Conservation (phyloP, 139 green algal genomes). For the Nannochloris sp. region DNA sequence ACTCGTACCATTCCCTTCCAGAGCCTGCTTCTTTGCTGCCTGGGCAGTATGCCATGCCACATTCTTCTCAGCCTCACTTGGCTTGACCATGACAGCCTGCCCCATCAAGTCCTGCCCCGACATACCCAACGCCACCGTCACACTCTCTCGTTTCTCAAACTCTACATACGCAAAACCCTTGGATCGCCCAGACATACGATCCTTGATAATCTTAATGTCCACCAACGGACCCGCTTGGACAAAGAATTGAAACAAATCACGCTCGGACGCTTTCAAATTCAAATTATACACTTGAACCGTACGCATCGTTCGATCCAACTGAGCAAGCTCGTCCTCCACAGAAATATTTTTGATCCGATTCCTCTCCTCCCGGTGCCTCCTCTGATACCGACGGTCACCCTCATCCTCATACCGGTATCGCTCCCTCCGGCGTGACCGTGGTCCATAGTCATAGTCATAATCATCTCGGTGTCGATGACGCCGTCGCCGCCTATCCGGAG, state of each 20-base stretch:
- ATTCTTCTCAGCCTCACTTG: constrained; percentile 92
- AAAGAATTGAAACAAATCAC: constrained; percentile 85
- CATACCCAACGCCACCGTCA: constrained; percentile 72
- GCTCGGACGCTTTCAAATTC: constrained; percentile 67
- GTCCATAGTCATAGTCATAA: background rate
- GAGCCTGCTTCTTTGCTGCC: constrained; percentile 12
- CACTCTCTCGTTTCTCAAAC: constrained; percentile 67
- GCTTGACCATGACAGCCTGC: constrained; percentile 88
- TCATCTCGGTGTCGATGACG: constrained; percentile 1
- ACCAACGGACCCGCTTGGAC: constrained; percentile 50
- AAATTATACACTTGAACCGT: constrained; percentile 88
- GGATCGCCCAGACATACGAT: constrained; percentile 74
- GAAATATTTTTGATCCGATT: constrained; percentile 23
- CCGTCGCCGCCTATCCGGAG: background rate
- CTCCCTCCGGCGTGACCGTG: too few species aligned
- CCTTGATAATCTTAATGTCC: constrained; percentile 90
- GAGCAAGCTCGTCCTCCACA: constrained; percentile 55
- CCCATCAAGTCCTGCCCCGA: constrained; percentile 71
- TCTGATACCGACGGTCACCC: background rate
- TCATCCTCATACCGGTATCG: too few species aligned
- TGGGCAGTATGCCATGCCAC: constrained; percentile 81
- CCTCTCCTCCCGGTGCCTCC: background rate
- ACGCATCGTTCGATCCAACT: constrained; percentile 73
- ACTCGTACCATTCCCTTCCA: background rate
- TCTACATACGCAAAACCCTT: constrained; percentile 98